Base-by-base conservation (phyloP, 371 early-diverging fungal species). In the Gilbertella persicaria region DNA sequence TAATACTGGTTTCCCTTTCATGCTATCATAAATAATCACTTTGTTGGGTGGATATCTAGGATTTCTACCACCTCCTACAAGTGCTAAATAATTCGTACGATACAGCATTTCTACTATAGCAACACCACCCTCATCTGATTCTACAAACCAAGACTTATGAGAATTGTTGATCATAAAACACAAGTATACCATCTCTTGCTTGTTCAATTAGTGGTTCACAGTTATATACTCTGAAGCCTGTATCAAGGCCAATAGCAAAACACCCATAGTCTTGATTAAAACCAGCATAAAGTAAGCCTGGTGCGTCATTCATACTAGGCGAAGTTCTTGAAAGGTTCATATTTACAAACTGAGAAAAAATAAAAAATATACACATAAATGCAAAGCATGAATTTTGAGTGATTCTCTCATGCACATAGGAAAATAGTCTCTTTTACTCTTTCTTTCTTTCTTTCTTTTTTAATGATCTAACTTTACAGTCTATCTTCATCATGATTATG, bases 91-190 rank as follows among this genome's bases (percentile, higher is more conserved):
- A 45, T 91, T 92, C 45, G 95, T 94, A 8, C 92, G 86, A 69
- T 95, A 97, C 9, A 97, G 80, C 98, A 98, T 97, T 60, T 95
- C 95, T 2, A 94, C 92, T 8, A 94, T 80, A 10, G 89, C 90
- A 50, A 96, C 90, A 3, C 96, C 96, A 14, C 94, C 94, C 53
- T 89, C 90, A 40, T 84, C 85, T 37, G 89, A 85, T 58, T 88
- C 92, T 89, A 58, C 24, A 54, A n/a, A 35, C 5, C 16, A 28
- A 16, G n/a, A 24, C 43, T 21, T 19, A 24, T 38, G 16, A 42
- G 28, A 25, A 30, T 45, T n/a, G n/a, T n/a, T n/a, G n/a, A 33
- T 33, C 38, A 45, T 37, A 41, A 48, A 35, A 42, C 25, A 38
- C 28, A 28, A 28, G 28, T 28, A 28, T 28, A 28, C 90, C 91